Percentiles rank a stretch among this genome's conserved stretches.
Conservation (phyloP, 805 yeast genomes). For the Zygosaccharomyces bailii region DNA sequence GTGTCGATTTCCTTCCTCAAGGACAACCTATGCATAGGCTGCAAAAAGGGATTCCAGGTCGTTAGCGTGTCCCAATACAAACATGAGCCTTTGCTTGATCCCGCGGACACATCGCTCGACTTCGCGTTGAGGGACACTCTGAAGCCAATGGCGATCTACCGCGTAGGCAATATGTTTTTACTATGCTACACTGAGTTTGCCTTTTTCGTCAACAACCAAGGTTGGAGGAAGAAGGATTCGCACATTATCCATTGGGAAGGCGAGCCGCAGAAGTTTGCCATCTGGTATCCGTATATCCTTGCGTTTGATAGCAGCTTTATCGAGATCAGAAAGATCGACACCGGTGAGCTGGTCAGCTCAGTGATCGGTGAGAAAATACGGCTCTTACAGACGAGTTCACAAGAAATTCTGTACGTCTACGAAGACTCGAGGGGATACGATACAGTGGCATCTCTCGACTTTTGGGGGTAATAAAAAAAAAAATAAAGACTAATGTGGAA, state of each 20-base stretch:
- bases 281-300: conserved; percentile 88
- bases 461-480: conserved; percentile 53
- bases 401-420: conserved; percentile 88
- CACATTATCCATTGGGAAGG: conserved; percentile 98
- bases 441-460: conserved; percentile 87
- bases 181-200: conserved; percentile 90
- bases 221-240: conserved; percentile 92
- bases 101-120: conserved; percentile 97
- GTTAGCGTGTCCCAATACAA: conserved; percentile 79
- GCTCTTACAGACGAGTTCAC: conserved; percentile 82
- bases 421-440: conserved; percentile 89
- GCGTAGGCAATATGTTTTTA: conserved; percentile 83
- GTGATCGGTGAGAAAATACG: conserved; percentile 90
- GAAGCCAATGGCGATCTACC: conserved; percentile 87
- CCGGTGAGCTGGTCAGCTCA: conserved; percentile 81
- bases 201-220: conserved; percentile 88
- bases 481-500: too few relatives aligned
- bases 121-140: conserved; percentile 71
- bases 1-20: conserved; percentile 87
- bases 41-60: conserved; percentile 94
- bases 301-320: conserved; percentile 89
- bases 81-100: conserved; percentile 87
- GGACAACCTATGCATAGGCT: conserved; percentile 87
- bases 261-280: conserved; percentile 83
- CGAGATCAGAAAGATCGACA: conserved; percentile 88